phyloP scores from a whole-genome alignment of 208 protist genomes.

The Leishmania mexicana region DNA sequence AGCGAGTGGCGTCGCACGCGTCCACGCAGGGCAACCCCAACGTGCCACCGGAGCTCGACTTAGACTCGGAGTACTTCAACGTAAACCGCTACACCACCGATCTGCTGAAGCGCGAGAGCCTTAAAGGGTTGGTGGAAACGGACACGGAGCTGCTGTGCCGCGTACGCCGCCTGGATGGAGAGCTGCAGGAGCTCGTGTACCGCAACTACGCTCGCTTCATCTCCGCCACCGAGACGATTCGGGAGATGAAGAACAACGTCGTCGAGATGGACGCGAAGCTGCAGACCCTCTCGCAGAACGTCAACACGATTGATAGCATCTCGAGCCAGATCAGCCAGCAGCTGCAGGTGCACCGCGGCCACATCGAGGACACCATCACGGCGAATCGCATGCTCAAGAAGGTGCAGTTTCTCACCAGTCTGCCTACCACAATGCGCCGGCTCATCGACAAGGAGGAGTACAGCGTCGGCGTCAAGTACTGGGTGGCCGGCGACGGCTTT shows the following conservation, averaged over 20 bases:
- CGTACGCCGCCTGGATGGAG: constrained; percentile 87
- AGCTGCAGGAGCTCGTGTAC: constrained; percentile 99
- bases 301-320: constrained; percentile 72
- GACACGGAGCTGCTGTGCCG: constrained; percentile 80
- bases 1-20: constrained; percentile 12
- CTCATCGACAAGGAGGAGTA: constrained; percentile 65
- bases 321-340: constrained; percentile 59
- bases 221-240: constrained; percentile 97
- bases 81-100: constrained; percentile 81
- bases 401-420: constrained; percentile 79
- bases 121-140: constrained; percentile 78
- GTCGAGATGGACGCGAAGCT: constrained; percentile 90
- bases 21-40: constrained; percentile 20
- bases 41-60: constrained; percentile 67
- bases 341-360: constrained; percentile 63
- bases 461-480: constrained; percentile 69
- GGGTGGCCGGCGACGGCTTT: constrained; percentile 80
- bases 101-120: constrained; percentile 66
- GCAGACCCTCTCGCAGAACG: constrained; percentile 71
- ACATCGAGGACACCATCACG: constrained; percentile 75
- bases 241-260: constrained; percentile 91
- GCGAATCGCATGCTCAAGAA: constrained; percentile 80
- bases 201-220: constrained; percentile 99
- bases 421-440: constrained; percentile 67
- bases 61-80: constrained; percentile 88